Evolutionary conservation across 345 rosid genomes (phyloP).

Genomic region (Rhizophora apiculata): DNA sequence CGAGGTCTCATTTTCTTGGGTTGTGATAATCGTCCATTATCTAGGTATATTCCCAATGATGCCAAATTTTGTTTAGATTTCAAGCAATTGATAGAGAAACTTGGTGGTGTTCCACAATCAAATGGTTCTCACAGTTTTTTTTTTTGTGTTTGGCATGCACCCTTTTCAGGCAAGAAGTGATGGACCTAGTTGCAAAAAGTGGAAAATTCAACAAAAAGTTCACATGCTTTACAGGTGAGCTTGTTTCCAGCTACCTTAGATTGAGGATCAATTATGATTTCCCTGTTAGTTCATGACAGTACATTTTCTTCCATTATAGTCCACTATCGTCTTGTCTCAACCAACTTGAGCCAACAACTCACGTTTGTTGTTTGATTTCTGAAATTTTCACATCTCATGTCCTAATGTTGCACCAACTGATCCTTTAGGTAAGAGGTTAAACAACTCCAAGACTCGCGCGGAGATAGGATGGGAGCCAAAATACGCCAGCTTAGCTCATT

Average conservation of each 20-base stretch:
- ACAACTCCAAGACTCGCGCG: constrained; percentile 66
- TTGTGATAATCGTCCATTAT: constrained; percentile 91
- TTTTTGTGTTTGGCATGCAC: neutral
- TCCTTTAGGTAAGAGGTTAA: constrained; percentile 80
- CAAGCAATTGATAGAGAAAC: neutral
- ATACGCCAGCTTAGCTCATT: constrained; percentile 74
- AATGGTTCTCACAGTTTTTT: no score
- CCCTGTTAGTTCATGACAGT: neutral
- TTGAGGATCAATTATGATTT: no score
- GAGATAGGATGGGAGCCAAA: constrained; percentile 92
- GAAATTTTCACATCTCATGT: neutral
- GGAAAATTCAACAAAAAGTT: constrained; percentile 71
- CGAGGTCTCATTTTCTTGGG: constrained; percentile 75
- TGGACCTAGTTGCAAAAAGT: constrained; percentile 79
- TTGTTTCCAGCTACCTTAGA: neutral
- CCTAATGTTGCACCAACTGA: constrained; percentile 45
- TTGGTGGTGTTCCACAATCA: neutral
- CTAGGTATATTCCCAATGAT: constrained; percentile 47
- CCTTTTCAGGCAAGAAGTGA: constrained; percentile 69
- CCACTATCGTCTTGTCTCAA: neutral
- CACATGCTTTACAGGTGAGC: constrained; percentile 67
- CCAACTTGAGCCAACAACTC: neutral
- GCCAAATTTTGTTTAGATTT: neutral
- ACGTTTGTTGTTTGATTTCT: neutral
- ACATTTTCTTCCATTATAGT: neutral